Conservation (phyloP, 441 rosid genomes). For the Croton laevigatus region DNA sequence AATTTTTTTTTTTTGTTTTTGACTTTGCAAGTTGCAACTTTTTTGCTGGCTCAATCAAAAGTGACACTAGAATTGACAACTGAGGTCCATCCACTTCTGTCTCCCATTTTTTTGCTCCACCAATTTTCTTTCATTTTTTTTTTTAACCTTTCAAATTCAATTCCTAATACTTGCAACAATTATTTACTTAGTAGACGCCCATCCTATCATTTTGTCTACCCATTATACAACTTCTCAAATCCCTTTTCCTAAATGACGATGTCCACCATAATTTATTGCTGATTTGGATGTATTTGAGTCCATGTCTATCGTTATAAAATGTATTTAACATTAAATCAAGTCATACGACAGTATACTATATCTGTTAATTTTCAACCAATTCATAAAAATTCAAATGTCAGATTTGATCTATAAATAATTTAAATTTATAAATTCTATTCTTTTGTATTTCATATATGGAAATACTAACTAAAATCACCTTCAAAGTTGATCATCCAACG, state of each 20-base stretch:
- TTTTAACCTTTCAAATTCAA: neutral
- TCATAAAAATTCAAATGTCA: too few species aligned
- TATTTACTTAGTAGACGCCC: neutral
- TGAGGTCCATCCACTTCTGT: constrained; percentile 8
- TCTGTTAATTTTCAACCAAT: too few species aligned
- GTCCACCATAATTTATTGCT: neutral
- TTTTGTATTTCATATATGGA: too few species aligned
- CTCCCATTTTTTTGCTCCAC: constrained; percentile 13
- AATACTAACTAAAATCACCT: too few species aligned
- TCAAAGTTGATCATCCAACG: too few species aligned
- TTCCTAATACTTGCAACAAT: neutral
- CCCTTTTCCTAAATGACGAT: neutral
- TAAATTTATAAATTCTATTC: too few species aligned
- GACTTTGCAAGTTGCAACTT: constrained; percentile 17
- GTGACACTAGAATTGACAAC: neutral
- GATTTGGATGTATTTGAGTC: too few species aligned
- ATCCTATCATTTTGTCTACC: constrained; percentile 9
- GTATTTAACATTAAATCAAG: too few species aligned
- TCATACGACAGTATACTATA: too few species aligned
- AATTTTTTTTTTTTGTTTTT: too few species aligned
- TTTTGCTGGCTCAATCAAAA: neutral
- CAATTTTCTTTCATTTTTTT: neutral
- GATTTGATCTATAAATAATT: too few species aligned
- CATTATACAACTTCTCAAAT: neutral
- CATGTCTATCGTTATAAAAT: too few species aligned